phyloP scores from a whole-genome alignment of 352 stramenopile species.

The Phytopythium aichiense region DNA sequence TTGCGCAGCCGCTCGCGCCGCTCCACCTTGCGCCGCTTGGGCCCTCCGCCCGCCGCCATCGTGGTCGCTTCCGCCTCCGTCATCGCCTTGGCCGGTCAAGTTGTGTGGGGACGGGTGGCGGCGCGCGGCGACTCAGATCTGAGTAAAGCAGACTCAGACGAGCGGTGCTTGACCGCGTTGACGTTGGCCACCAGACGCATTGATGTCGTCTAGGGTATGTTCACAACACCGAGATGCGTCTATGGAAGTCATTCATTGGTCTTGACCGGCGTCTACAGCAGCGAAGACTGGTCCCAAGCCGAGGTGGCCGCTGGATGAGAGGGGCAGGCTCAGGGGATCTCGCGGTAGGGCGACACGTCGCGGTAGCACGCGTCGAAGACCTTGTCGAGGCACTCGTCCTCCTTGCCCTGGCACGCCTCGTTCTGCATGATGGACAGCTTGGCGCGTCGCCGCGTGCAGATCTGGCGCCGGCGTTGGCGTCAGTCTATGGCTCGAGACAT shows the following conservation, averaged over 20 bases:
- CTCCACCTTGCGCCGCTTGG: conserved; percentile 66
- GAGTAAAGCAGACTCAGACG: not conserved
- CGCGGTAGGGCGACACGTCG: conserved; percentile 74
- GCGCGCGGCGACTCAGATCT: not conserved
- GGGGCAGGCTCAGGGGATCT: conserved; percentile 54
- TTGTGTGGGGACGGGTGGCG: not conserved
- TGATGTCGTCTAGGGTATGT: no score
- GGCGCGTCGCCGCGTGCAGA: conserved; percentile 87
- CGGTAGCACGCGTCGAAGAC: conserved; percentile 85
- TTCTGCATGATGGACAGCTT: conserved; percentile 82
- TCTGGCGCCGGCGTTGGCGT: conserved; percentile 17
- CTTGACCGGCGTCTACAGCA: not conserved
- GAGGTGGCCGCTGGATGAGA: no score
- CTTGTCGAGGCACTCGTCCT: conserved; percentile 83
- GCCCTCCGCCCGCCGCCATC: conserved; percentile 9
- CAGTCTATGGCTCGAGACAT: not conserved
- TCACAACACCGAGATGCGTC: not conserved
- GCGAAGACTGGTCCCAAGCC: no score
- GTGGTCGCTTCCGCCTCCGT: conserved; percentile 2
- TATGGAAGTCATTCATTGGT: not conserved
- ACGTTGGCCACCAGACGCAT: not conserved
- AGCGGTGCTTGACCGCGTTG: not conserved
- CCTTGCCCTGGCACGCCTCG: conserved; percentile 71
- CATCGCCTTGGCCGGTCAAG: not conserved
- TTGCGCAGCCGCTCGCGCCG: conserved; percentile 68